Percentiles rank a stretch among this genome's conserved stretches.
Conservation (phyloP, 345 rosid genomes). For the Melaleuca alternifolia region DNA sequence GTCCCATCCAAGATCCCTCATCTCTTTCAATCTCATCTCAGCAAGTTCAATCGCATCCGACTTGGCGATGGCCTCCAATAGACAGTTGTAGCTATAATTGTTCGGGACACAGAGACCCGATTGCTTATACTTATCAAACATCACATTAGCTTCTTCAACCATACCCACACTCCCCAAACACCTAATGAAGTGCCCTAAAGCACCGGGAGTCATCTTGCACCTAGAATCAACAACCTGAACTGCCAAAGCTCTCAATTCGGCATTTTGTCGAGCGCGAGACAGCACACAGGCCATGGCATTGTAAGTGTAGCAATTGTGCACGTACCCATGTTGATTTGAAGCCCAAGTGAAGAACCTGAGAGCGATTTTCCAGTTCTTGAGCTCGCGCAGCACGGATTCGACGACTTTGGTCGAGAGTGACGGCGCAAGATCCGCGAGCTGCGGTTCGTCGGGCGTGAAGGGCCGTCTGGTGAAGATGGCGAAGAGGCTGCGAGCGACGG, state of each 20-base stretch:
- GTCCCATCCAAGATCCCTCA: constrained; percentile 42
- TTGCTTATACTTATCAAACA: constrained; percentile 54
- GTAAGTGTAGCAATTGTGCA: constrained; percentile 53
- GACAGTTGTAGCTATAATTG: constrained; percentile 63
- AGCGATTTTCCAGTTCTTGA: constrained; percentile 53
- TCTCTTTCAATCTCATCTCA: constrained; percentile 59
- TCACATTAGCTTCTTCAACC: constrained; percentile 47
- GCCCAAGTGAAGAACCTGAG: constrained; percentile 58
- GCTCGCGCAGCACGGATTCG: constrained; percentile 41
- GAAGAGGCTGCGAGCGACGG: constrained; percentile 27
- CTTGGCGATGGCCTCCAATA: constrained; percentile 62
- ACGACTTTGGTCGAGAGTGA: constrained; percentile 50
- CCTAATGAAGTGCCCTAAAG: constrained; percentile 67
- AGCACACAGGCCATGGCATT: constrained; percentile 85
- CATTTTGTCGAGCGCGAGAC: constrained; percentile 90
- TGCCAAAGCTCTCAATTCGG: constrained; percentile 42
- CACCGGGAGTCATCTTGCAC: constrained; percentile 65
- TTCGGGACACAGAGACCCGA: constrained; percentile 59
- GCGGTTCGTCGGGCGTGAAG: constrained; percentile 29
- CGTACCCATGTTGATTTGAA: constrained; percentile 47
- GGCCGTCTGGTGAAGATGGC: constrained; percentile 48
- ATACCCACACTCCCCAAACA: constrained; percentile 66
- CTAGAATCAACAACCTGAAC: constrained; percentile 32
- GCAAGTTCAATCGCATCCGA: constrained; percentile 39
- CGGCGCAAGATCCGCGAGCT: constrained; percentile 39